Evolutionary conservation across 805 yeast genomes (phyloP).

Genomic region (Cyberlindnera saturnus): DNA sequence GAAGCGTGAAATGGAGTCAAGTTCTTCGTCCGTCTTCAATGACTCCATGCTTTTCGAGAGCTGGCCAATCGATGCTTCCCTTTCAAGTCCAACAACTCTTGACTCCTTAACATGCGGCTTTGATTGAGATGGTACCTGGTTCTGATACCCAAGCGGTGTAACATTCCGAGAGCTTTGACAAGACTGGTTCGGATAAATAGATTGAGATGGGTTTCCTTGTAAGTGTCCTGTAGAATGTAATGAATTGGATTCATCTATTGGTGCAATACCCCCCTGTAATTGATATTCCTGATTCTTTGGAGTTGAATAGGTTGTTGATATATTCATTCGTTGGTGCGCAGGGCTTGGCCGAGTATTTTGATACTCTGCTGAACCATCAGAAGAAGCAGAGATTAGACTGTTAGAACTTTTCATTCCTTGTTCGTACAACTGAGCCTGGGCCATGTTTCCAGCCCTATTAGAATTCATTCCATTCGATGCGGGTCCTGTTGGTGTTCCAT

Average conservation of each 20-base stretch:
- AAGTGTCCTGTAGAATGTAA: too few species aligned
- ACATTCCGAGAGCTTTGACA: not conserved
- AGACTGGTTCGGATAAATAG: too few species aligned
- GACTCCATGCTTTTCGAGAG: not conserved
- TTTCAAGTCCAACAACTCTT: not conserved
- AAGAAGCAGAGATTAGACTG: not conserved
- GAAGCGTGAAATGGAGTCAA: not conserved
- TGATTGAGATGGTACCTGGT: not conserved
- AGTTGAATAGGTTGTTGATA: too few species aligned
- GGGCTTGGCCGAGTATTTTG: not conserved
- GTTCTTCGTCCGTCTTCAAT: not conserved
- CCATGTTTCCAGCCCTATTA: not conserved
- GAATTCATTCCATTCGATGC: not conserved
- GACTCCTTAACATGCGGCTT: not conserved
- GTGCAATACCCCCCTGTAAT: too few species aligned
- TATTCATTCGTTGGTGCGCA: too few species aligned
- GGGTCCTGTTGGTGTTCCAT: not conserved
- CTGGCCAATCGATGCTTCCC: not conserved
- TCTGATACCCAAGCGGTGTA: not conserved
- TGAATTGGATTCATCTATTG: too few species aligned
- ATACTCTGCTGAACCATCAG: slow-evolving; percentile 1
- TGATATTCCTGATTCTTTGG: too few species aligned
- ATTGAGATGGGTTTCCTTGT: too few species aligned
- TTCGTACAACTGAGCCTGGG: not conserved
- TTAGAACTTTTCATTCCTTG: slow-evolving; percentile 1